These are phyloP conservation scores for Petrea volubilis DNA, from an alignment of 257 asterid species.

Conservation along the genomic window DNA sequence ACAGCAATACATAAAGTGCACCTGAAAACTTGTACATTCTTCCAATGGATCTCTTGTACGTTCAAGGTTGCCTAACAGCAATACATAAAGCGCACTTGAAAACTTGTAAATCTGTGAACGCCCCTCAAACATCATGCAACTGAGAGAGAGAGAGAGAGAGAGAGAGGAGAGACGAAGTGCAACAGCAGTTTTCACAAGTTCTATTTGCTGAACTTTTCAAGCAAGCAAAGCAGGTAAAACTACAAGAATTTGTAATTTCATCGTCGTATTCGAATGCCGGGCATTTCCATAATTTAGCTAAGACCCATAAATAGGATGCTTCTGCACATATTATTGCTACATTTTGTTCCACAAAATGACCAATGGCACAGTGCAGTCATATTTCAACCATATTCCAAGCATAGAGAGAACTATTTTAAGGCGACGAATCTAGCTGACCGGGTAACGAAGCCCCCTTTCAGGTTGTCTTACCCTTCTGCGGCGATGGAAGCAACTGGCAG, in stretches of 20 bases:
- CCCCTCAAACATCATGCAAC: too few relatives aligned
- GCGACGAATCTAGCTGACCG: slow-evolving; percentile 8
- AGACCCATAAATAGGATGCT: slow-evolving; percentile 14
- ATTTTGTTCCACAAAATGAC: slow-evolving; percentile 7
- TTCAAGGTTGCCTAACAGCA: too few relatives aligned
- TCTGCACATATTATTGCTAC: slow-evolving; percentile 14
- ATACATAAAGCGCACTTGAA: too few relatives aligned
- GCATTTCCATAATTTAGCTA: slow-evolving; percentile 2
- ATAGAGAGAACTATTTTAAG: slow-evolving; percentile 15
- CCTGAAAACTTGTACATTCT: too few relatives aligned
- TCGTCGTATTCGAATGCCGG: neutral
- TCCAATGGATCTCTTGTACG: too few relatives aligned
- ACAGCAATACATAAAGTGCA: too few relatives aligned
- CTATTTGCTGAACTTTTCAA: neutral
- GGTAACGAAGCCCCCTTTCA: slow-evolving; percentile 44
- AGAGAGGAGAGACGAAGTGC: neutral
- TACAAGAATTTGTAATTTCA: neutral
- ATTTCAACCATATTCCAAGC: slow-evolving; percentile 11
- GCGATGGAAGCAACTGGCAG: slow-evolving; percentile 72
- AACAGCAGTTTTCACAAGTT: too few relatives aligned
- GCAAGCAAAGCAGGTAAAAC: neutral
- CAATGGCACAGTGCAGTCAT: slow-evolving; percentile 2
- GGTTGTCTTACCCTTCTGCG: slow-evolving; percentile 64
- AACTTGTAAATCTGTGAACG: too few relatives aligned
- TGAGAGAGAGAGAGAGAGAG: neutral